Evolutionary conservation across 169 alveolate species (phyloP), one percentile per base, ranked within the genome.

Genomic region (Toxoplasma gondii): DNA sequence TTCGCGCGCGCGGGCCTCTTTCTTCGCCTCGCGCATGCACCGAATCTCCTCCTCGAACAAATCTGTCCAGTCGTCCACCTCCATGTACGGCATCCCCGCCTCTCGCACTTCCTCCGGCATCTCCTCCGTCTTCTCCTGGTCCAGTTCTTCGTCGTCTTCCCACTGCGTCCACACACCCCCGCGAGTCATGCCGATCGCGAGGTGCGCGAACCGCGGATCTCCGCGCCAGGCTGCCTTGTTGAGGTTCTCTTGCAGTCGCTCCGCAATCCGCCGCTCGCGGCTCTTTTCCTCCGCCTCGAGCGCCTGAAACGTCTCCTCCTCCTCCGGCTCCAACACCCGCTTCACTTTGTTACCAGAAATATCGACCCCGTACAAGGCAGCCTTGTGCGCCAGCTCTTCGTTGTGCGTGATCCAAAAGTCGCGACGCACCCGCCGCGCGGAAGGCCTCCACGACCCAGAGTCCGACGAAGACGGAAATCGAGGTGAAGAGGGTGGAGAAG

Each of bases 131-230:
- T 39, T 29, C 64, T 43, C 67, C 64, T 82, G 38, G n/a, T 43
- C 90, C 1, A 41, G 38, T 24, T 82, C 90, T 19, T 82, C 90
- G 34, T 82, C 90, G 69, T 82, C 90, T 36, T 82, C 90, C 90
- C 90, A 82, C 90, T 82, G 90, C 67, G 90, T 82, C 90, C 90
- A 82, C 12, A 82, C 90, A 0, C 90, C 90, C 67, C 90, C 90
- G 1, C 54, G 90, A 22, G 31, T 36, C 34, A 36, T 36, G 64
- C 90, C 90, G n/a, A 82, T 39, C 69, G 54, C 64, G 17, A 82
- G 90, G 27, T 82, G 90, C 69, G 54, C 5, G 34, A 41, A 82
- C 34, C 90, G 90, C 53, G 90, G 90, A 36, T 82, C 90, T 34
- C 41, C 90, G 5, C 64, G 7, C 90, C 90, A 82, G 7, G 41